Evolutionary conservation across 83 land plant genomes (phyloP).

Genomic region (Larix sibirica): DNA sequence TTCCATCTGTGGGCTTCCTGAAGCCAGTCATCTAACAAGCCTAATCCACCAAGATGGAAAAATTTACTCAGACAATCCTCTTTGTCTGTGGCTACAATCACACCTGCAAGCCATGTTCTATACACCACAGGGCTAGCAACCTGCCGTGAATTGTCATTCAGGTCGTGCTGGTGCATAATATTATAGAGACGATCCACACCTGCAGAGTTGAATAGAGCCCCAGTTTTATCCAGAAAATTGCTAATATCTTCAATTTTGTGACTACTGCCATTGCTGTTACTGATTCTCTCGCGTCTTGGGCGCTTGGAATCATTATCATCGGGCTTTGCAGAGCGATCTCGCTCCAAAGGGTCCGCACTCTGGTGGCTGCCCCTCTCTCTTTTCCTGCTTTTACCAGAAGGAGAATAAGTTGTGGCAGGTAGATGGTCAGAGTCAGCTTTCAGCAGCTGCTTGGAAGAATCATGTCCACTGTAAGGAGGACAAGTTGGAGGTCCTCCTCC

Average conservation of each 20-base stretch:
- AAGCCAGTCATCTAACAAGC: slow-evolving; percentile 46
- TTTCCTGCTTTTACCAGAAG: not conserved
- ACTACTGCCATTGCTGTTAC: not conserved
- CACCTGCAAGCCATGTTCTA: slow-evolving; percentile 37
- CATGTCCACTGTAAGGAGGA: not conserved
- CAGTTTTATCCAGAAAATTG: slow-evolving; percentile 36
- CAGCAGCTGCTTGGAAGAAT: not conserved
- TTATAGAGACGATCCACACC: slow-evolving; percentile 37
- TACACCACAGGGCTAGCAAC: slow-evolving; percentile 21
- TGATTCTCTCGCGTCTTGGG: too few species aligned
- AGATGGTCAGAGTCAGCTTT: too few species aligned
- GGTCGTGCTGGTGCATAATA: slow-evolving; percentile 44
- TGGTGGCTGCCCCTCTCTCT: not conserved
- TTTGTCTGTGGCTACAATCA: slow-evolving; percentile 42
- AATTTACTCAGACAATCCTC: slow-evolving; percentile 39
- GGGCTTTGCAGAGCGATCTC: not conserved
- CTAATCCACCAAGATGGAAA: slow-evolving; percentile 42
- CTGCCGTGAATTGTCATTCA: slow-evolving; percentile 24
- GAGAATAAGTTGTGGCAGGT: too few species aligned
- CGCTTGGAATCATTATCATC: not conserved
- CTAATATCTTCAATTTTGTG: not conserved
- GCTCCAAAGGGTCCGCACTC: not conserved
- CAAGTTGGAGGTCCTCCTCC: not conserved
- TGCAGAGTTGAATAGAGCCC: slow-evolving; percentile 32
- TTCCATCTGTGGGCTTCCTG: slow-evolving; percentile 57